Base-by-base conservation (phyloP, 2,329 filamentous ascomycete genomes). In the Pseudocercospora musae region DNA sequence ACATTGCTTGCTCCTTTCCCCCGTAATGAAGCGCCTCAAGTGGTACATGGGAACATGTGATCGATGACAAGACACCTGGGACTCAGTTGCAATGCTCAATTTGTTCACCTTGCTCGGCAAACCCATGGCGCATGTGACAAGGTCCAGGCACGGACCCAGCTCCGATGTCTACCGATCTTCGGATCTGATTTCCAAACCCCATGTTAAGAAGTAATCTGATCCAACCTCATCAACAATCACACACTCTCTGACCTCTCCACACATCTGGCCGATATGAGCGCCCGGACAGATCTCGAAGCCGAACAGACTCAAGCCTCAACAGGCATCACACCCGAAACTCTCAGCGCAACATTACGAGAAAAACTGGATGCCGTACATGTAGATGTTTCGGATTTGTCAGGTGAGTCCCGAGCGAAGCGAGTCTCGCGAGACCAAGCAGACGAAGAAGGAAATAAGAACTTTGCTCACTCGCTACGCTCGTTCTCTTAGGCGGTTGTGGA, bases 331-430 rank as follows among this genome's bases (percentile, higher is more conserved):
- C 87, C 92, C 63, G 86, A 87, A 40, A 84, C 82, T 54, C 82
- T 98, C 59, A 87, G 84, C 73, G 79, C 80, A 48, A 90, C 89
- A 63, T 83, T 97, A 69, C 84, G 82, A 40, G 81, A 89, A 70
- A 86, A 87, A 67, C 82, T 97, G 59, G 83, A 86, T 61, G 92
- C 92, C 21, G 82, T 84, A 27, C 86, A 96, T 79, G 92, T 96
- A 66, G 88, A 95, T 72, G 92, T 97, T 70, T 89, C 91, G 67
- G 94, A 98, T 79, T 87, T 96, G 82, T 96, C 92, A 67, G 94
- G 93, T 96, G 40, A 5, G 48, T 20, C 21, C 21, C 18, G 23
- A 13, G 8, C 27, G 27, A 10, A 37, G 52, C 42, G 52, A 65
- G 55, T 27, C 25, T 27, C 25, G 25, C 25, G 25, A 27, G 25